Base-by-base conservation (phyloP, 2,329 filamentous ascomycete genomes). In the Pestalotiopsis sp. region DNA sequence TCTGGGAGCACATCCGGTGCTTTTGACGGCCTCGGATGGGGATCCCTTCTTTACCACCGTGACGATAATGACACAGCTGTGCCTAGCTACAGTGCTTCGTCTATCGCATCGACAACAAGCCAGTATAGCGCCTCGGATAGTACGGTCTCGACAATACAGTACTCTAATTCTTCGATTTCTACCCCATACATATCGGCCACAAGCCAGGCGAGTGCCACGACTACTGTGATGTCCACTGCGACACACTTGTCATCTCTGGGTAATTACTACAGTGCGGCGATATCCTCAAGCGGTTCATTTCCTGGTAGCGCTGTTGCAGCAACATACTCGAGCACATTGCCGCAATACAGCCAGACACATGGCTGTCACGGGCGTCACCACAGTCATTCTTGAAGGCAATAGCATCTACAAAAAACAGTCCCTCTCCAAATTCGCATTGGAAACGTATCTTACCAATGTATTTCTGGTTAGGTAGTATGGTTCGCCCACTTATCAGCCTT, bases 1-100 rank as follows among this genome's bases (percentile, higher is more conserved):
- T 68, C 59, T 2, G 70, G 70, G 1, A 61, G 66, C 45, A 66
- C 67, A 0, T 70, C 69, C 4, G 67, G 69, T 3, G 23, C 57
- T 4, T 72, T 69, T 13, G 70, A 72, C 27, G 66, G 69, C 2
- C 66, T 72, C 2, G 70, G 70, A 11, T 70, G 69, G 69, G 70
- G 70, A 23, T 70, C 70, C 4, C 58, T 72, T 2, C 57, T 72
- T 17, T 72, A 72, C 38, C 71, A 70, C 60, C 64, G 69, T 49
- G 69, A 69, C 20, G 69, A 66, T 49, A 61, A 39, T 31, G 58
- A 61, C 31, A 61, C 31, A 61, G 13, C 41, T 49, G 41, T 49
- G 41, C 41, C 41, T 49, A 49, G 41, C 41, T 49, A 49, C 41
- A 49, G 7, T 49, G 41, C 41, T 49, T 49, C 41, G 13, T 17